phyloP scores from a whole-genome alignment of 148 eudicot species.

The Vaccinium corymbosum region DNA sequence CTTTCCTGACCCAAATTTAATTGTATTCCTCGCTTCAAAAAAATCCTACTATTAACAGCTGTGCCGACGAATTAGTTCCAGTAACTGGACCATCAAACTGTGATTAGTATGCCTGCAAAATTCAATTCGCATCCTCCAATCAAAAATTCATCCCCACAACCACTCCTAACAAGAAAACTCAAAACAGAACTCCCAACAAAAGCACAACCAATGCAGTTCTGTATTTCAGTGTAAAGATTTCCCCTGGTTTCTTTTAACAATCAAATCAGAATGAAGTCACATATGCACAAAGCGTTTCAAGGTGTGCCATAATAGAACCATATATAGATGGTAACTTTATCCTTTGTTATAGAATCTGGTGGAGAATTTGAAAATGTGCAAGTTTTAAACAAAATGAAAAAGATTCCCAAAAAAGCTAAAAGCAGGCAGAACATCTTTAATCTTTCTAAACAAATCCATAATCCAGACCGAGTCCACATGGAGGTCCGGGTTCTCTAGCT shows the following conservation, averaged over 20 bases:
- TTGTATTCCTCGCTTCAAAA: background rate
- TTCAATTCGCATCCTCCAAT: background rate
- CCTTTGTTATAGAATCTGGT: too few relatives aligned
- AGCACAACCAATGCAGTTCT: background rate
- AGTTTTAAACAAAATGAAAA: too few relatives aligned
- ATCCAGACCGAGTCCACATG: constrained; percentile 54
- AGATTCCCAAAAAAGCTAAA: constrained; percentile 3
- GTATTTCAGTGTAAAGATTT: background rate
- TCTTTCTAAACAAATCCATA: constrained; percentile 46
- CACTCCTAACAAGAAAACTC: background rate
- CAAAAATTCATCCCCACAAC: background rate
- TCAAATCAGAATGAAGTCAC: background rate
- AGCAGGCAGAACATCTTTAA: constrained; percentile 40
- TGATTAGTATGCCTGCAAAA: background rate
- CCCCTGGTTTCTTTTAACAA: background rate
- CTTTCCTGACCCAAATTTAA: background rate
- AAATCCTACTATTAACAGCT: background rate
- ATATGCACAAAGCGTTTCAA: too few relatives aligned
- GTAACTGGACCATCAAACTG: background rate
- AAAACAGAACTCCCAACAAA: background rate
- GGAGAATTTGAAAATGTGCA: too few relatives aligned
- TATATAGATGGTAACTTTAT: too few relatives aligned
- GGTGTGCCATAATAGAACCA: too few relatives aligned
- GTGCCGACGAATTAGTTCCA: background rate
- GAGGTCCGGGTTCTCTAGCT: constrained; percentile 73